Evolutionary conservation across 345 rosid species (phyloP), one percentile per base, ranked within the genome.

Genomic region (Citrus inodora): DNA sequence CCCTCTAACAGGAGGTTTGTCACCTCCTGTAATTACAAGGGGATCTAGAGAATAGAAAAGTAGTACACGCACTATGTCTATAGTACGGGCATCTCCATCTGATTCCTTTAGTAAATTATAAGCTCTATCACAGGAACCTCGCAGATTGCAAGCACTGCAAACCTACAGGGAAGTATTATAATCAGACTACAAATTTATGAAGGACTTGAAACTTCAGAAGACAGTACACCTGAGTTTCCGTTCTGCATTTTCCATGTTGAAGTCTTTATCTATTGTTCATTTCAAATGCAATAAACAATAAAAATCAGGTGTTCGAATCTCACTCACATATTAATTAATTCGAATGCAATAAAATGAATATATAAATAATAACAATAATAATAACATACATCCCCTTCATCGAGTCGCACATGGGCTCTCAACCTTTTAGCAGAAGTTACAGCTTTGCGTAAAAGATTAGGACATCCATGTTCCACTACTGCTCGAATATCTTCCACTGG

Each of bases 101-200:
- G 88, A 71, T 16, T 86, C 92, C 82, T 93, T 90, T 1, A 92
- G 80, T 60, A 87, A 83, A 82, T 92, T 90, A 65, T 91, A 91
- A 75, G 99, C 99, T 83, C 92, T 90, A 79, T 96, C 99, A 86
- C 99, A 96, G 13, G 97, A 90, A 56, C 90, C 86, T 70, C 95
- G 93, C 42, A 91, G 85, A 83, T 87, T 91, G 90, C 99, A 96
- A 70, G 84, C 79, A 81, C 94, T 75, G 71, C 99, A 96, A 84
- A 89, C 95, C 99, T 94, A 86, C 51, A 70, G 42, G 40, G 78
- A 76, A 79, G 27, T 78, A 59, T 70, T 67, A 76, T 53, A 55
- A 42, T 78, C 53, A 80, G 73, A 69, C 56, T 53, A 70, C 10
- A 64, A 56, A 28, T 63, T 11, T 46, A 46, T 46, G 0, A 78